phyloP scores from a whole-genome alignment of 805 yeast genomes.

The Ogataea philodendri region DNA sequence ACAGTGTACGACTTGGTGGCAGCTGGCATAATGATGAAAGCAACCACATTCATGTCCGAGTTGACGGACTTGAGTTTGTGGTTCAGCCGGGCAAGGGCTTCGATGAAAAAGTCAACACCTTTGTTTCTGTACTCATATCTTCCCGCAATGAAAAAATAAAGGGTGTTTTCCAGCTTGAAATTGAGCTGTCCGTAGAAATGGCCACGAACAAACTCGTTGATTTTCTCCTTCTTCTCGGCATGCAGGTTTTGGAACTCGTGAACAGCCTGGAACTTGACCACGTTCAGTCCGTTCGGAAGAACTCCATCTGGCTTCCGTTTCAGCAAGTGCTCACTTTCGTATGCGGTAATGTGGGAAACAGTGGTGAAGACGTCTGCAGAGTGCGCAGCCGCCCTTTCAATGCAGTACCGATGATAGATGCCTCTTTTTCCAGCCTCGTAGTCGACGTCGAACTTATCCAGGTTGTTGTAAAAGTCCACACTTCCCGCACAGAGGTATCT shows the following conservation, averaged over 20 bases:
- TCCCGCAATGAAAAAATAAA: constrained; percentile 95
- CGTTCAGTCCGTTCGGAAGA: constrained; percentile 93
- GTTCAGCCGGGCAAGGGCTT: constrained; percentile 86
- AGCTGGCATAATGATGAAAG: constrained; percentile 98
- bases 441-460: constrained; percentile 87
- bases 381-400: constrained; percentile 95
- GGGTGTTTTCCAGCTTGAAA: constrained; percentile 89
- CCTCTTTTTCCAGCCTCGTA: constrained; percentile 98
- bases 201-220: constrained; percentile 92
- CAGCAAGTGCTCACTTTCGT: constrained; percentile 86
- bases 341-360: constrained; percentile 96
- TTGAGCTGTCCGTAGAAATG: constrained; percentile 97
- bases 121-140: constrained; percentile 95
- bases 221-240: constrained; percentile 85
- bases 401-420: constrained; percentile 93
- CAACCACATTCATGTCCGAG: constrained; percentile 90
- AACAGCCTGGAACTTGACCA: constrained; percentile 93
- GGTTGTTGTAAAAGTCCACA: constrained; percentile 91
- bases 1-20: constrained; percentile 90
- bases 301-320: constrained; percentile 98
- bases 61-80: constrained; percentile 78
- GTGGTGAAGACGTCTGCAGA: constrained; percentile 96
- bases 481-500: constrained; percentile 95
- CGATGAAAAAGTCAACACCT: constrained; percentile 95
- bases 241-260: constrained; percentile 98